Base-by-base conservation (phyloP, 495 filamentous ascomycete genomes). In the Xylaria curta region DNA sequence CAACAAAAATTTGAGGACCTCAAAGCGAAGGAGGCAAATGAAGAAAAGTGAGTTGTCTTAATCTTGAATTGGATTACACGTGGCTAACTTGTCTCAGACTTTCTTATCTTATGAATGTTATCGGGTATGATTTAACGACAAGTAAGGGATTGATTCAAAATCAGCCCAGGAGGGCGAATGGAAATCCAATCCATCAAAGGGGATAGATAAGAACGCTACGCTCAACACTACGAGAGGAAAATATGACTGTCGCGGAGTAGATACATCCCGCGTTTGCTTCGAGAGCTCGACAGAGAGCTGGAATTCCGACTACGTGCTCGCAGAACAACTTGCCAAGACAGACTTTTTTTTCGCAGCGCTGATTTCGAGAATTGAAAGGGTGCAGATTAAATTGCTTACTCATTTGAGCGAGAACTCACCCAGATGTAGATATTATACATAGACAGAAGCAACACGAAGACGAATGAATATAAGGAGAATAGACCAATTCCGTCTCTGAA, bases 1-100 rank as follows among this genome's bases (percentile, higher is more conserved):
- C 88, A 92, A 73, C 82, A 90, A 70, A 83, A 88, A 54, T 96
- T 95, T 81, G 88, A 92, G 74, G 85, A 87, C 72, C 86, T 92
- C 71, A 91, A 90, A 84, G 88, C 42, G 86, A 86, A 74, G 89
- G 92, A 79, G 89, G 90, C 67, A 86, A 90, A 88, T 19, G 81
- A 74, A 31, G 83, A 82, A 67, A 85, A 80, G 84, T 87, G 67
- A 81, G 83, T 78, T 7, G 36, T 42, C 67, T 51, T 2, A 66
- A 3, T 13, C 1, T n/a, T 38, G 10, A 38, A 46, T 49, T 63
- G 7, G 36, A 61, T 7, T 58, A 44, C 26, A 31, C n/a, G 26
- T 47, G 62, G 31, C 80, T 81, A 56, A 81, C n/a, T 62, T 10
- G n/a, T 13, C 46, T 19, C 53, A 85, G 85, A 73, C 76, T 85